These are phyloP conservation scores for Capronia coronata DNA, from an alignment of 2,329 filamentous ascomycete genomes.

Conservation along the genomic window DNA sequence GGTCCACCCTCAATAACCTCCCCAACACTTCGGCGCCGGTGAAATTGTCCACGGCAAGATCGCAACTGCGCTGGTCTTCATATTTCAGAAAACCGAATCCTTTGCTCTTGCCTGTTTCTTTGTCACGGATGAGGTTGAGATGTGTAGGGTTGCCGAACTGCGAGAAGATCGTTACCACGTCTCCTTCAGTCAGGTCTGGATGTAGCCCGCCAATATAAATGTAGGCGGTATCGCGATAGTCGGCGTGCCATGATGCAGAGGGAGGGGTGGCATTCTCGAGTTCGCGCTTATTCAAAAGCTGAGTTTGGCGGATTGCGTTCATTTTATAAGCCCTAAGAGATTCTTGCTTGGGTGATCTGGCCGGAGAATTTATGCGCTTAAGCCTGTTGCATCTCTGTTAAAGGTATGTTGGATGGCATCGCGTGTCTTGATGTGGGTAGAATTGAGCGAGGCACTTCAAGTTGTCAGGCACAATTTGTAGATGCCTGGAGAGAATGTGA, in stretches of 20 bases:
- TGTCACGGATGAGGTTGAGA: conserved; percentile 86
- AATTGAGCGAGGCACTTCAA: too few relatives aligned
- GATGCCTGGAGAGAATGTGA: background rate
- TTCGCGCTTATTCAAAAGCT: conserved; percentile 88
- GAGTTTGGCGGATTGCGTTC: conserved; percentile 91
- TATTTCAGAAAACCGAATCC: conserved; percentile 98
- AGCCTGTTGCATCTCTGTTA: background rate
- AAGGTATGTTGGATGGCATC: too few relatives aligned
- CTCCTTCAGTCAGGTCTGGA: conserved; percentile 88
- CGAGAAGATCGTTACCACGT: conserved; percentile 92
- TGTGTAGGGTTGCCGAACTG: conserved; percentile 94
- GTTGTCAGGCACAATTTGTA: background rate
- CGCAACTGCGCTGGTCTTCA: conserved; percentile 92
- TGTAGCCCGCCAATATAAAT: conserved; percentile 92
- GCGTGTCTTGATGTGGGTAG: too few relatives aligned
- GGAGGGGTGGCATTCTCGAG: conserved; percentile 83
- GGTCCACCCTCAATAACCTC: conserved; percentile 77
- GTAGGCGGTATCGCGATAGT: conserved; percentile 96
- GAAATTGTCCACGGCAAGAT: conserved; percentile 92
- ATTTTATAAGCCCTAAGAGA: conserved; percentile 45
- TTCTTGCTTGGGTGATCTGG: background rate
- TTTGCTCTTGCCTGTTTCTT: conserved; percentile 89
- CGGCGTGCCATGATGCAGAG: conserved; percentile 89
- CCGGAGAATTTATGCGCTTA: background rate
- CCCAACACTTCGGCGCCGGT: conserved; percentile 79